A percentile compares a stretch with the other conserved stretches of the same genome.
phyloP scores from a whole-genome alignment of 768 basidiomycete genomes.

The Lactarius pseudohatsudake region DNA sequence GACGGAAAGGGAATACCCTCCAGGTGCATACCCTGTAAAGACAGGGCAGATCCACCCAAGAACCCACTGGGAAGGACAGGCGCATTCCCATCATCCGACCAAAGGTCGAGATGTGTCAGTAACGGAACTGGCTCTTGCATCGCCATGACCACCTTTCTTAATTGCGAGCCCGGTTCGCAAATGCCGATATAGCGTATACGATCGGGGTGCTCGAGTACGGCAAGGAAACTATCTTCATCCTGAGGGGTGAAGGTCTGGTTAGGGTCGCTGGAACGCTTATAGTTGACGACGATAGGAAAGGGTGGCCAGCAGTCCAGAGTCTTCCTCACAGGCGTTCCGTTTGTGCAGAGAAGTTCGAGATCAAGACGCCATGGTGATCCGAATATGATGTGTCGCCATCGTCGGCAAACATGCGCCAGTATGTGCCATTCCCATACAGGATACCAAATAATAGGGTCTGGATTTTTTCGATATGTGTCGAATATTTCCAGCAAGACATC shows the following conservation, averaged over 20 bases:
- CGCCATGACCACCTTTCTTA: background rate
- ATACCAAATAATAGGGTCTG: background rate
- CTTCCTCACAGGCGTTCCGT: constrained; percentile 8
- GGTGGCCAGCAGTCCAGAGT: constrained; percentile 1
- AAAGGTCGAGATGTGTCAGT: background rate
- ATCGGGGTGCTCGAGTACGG: background rate
- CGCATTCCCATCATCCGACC: background rate
- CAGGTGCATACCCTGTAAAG: background rate
- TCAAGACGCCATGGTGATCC: constrained; percentile 3
- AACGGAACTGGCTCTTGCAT: background rate
- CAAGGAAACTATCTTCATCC: constrained; percentile 1
- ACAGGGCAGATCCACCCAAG: constrained; percentile 1
- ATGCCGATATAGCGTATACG: background rate
- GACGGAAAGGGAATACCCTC: background rate
- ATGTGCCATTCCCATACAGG: background rate
- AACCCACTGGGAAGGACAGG: background rate
- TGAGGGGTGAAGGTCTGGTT: background rate
- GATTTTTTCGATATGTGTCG: background rate
- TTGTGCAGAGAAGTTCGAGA: constrained; percentile 2
- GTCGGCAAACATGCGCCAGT: constrained; percentile 1
- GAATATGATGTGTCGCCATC: constrained; percentile 3
- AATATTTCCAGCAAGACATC: background rate
- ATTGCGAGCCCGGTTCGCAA: background rate
- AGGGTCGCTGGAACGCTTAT: too few relatives aligned
- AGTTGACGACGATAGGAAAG: background rate